Conservation (phyloP, 257 asterid species). For the Osmanthus fragrans region DNA sequence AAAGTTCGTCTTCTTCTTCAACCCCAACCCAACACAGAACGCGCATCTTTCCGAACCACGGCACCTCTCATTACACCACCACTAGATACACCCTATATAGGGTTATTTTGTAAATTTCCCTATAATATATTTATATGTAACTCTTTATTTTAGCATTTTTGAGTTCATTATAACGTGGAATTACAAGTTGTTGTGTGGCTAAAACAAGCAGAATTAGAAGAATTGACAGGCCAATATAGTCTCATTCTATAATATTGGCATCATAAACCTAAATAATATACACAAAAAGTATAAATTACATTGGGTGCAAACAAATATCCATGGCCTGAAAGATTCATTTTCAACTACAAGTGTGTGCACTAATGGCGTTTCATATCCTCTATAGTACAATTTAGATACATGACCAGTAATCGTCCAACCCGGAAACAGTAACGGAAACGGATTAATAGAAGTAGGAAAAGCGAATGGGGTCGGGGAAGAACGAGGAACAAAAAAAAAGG, state of each 20-base stretch:
- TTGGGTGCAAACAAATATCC: constrained; percentile 11
- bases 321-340: not conserved
- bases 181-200: too few relatives aligned
- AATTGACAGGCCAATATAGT: too few relatives aligned
- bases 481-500: not conserved
- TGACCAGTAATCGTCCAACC: not conserved
- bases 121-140: too few relatives aligned
- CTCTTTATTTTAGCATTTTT: too few relatives aligned
- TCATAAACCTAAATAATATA: not conserved
- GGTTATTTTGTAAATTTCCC: too few relatives aligned
- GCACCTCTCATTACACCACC: too few relatives aligned
- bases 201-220: too few relatives aligned
- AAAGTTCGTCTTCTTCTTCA: too few relatives aligned
- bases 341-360: not conserved
- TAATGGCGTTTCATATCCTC: constrained; percentile 12
- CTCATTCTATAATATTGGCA: not conserved
- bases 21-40: too few relatives aligned
- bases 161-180: too few relatives aligned
- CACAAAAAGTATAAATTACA: not conserved
- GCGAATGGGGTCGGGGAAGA: not conserved
- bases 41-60: too few relatives aligned
- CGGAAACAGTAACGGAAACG: not conserved
- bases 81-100: too few relatives aligned
- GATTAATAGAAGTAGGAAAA: not conserved
- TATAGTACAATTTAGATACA: constrained; percentile 22